Base-by-base conservation (phyloP, 2,329 filamentous ascomycete species). In the Trichoderma semiorbis region DNA sequence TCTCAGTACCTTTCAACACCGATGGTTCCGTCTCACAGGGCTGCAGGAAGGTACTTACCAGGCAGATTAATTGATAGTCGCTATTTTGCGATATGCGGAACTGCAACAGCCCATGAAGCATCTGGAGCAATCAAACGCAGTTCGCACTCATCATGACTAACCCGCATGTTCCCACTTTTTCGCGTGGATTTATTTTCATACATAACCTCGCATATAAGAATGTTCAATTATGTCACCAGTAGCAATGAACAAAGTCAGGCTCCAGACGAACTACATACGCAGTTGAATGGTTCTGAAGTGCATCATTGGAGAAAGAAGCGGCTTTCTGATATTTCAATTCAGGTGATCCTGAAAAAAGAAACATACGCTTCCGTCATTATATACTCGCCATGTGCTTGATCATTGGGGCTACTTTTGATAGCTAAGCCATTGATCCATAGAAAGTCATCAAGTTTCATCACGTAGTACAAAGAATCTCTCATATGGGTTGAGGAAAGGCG, bases 1-100 rank as follows among this genome's bases (percentile, higher is more conserved):
- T 50, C 26, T 32, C 30, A 36, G 4, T 7, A 21, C n/a, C n/a
- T n/a, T 21, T 53, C 28, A 36, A 1, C 1, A 47, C 1, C 6
- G 21, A 32, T 7, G 5, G 8, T 2, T 34, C 7, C n/a, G 26
- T 3, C n/a, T 12, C 0, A 43, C 4, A 61, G 28, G 3, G 21
- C n/a, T 26, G 8, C 55, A 10, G 7, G n/a, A 4, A 43, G n/a
- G 30, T 6, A 21, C 67, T 28, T 36, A 69, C 67, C 57, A 50
- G 67, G 39, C 57, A 62, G 28, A 50, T 69, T 28, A 62, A 50
- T 39, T 36, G 57, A 36, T 18, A 28, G 55, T 53, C 67, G 57
- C 55, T 62, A 39, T n/a, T 61, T 69, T 47, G 57, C 57, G 39
- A 61, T 61, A 61, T 69, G 28, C 39, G 67, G 67, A 50, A 39